phyloP scores from a whole-genome alignment of 2,329 filamentous ascomycete species.

The Colletotrichum eremochloae region DNA sequence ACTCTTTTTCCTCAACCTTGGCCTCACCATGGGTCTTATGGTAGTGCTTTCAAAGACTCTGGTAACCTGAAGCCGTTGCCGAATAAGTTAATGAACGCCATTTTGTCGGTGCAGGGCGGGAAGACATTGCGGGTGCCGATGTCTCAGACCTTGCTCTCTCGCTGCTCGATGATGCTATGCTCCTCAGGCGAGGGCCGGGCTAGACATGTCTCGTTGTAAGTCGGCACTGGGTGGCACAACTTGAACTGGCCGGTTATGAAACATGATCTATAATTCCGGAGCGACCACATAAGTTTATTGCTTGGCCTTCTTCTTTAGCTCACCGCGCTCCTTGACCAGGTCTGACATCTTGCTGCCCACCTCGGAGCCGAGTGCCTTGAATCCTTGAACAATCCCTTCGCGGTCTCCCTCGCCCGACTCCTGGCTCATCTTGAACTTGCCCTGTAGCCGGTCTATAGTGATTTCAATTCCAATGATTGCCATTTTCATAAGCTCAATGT shows the following conservation, averaged over 20 bases:
- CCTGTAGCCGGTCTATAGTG: slow-evolving; percentile 65
- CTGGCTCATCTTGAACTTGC: slow-evolving; percentile 78
- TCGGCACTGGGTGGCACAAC: background rate
- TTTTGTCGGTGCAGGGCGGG: no score
- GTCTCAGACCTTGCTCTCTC: background rate
- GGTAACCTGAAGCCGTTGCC: no score
- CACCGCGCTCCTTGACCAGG: slow-evolving; percentile 50
- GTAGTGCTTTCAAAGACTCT: background rate
- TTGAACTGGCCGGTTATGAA: background rate
- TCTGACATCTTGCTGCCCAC: slow-evolving; percentile 49
- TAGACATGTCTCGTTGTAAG: background rate
- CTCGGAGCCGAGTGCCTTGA: slow-evolving; percentile 55
- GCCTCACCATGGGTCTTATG: background rate
- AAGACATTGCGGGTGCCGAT: no score
- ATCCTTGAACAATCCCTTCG: slow-evolving; percentile 69
- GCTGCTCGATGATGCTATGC: background rate
- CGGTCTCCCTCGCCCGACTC: slow-evolving; percentile 66
- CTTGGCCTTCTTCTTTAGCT: slow-evolving; percentile 45
- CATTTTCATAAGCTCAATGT: slow-evolving; percentile 69
- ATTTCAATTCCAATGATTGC: slow-evolving; percentile 73
- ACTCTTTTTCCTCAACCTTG: background rate
- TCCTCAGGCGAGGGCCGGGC: background rate
- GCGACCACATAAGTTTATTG: background rate
- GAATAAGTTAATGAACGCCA: no score
- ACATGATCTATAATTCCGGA: accelerated